Evolutionary conservation across 2,329 filamentous ascomycete species (phyloP), one percentile per base, ranked within the genome.

Genomic region (Curvularia sp.): DNA sequence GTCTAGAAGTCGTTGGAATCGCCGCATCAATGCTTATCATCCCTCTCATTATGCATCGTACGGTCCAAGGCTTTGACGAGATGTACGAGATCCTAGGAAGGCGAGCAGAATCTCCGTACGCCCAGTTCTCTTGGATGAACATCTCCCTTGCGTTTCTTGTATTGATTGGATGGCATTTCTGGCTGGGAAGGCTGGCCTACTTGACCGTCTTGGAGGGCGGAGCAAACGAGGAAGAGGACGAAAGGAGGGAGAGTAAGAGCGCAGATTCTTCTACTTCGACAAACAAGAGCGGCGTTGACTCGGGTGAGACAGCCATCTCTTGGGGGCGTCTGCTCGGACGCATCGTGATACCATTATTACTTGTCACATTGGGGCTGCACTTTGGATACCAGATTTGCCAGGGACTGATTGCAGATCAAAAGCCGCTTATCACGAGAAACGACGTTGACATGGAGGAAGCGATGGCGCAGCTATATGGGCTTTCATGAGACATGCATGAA

Each of bases 41-140:
- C 15, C 64, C 67, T 3, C 26, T 46, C 4, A 5, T 38, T 33
- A 62, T 69, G 44, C 66, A 71, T 10, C 28, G 38, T 49, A n/a
- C 58, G n/a, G 61, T 67, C 4, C 54, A 46, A 41, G 51, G 30
- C 12, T 30, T 71, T 8, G 60, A 62, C 49, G 49, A 57, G 0
- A 15, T 65, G n/a, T 63, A 66, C 47, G 63, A 66, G 9, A 20
- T 63, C 7, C 28, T 68, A 2, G 61, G 62, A 1, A 61, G 69
- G 5, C 43, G 58, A 31, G 63, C 67, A 6, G 62, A 50, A 20
- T 68, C 67, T 15, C 59, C 61, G 2, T 66, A 65, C 9, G 41
- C 30, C 20, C 35, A 26, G 1, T 12, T 46, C 0, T 22, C 54
- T 1, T 60, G 52, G 57, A 3, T 38, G 12, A 57, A 50, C 3